phyloP scores from a whole-genome alignment of 495 filamentous ascomycete genomes.

The Penicillium salamii region DNA sequence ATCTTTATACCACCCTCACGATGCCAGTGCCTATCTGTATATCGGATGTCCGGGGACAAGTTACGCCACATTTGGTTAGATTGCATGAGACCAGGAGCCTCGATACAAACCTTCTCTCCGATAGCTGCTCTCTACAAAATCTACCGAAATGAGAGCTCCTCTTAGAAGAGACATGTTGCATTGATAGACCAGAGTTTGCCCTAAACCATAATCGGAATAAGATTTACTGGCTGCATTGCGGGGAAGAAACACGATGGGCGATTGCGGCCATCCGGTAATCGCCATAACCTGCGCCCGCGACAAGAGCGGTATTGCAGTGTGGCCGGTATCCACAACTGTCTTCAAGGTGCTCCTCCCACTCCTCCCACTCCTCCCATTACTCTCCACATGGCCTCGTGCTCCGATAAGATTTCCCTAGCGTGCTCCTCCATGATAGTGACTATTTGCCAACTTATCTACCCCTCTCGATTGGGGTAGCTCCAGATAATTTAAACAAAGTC shows the following conservation, averaged over 20 bases:
- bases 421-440: constrained; percentile 1
- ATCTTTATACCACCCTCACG: not conserved
- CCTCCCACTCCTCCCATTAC: not conserved
- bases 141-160: not conserved
- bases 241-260: not conserved
- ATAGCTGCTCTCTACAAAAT: not conserved
- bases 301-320: not conserved
- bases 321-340: not conserved
- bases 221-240: not conserved
- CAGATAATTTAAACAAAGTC: constrained; percentile 2
- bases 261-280: not conserved
- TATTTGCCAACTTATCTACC: not conserved
- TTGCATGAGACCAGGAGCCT: not conserved
- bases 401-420: not conserved
- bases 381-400: not conserved
- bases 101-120: not conserved
- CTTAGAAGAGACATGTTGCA: not conserved
- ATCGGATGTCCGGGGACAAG: not conserved
- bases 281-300: not conserved
- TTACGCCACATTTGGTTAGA: not conserved
- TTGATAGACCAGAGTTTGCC: not conserved
- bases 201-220: not conserved
- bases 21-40: not conserved
- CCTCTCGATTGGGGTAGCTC: constrained; percentile 5
- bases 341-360: constrained; percentile 10